These are phyloP conservation scores for Ottelia alismoides DNA, from an alignment of 106 monocot species.

Conservation along the genomic window DNA sequence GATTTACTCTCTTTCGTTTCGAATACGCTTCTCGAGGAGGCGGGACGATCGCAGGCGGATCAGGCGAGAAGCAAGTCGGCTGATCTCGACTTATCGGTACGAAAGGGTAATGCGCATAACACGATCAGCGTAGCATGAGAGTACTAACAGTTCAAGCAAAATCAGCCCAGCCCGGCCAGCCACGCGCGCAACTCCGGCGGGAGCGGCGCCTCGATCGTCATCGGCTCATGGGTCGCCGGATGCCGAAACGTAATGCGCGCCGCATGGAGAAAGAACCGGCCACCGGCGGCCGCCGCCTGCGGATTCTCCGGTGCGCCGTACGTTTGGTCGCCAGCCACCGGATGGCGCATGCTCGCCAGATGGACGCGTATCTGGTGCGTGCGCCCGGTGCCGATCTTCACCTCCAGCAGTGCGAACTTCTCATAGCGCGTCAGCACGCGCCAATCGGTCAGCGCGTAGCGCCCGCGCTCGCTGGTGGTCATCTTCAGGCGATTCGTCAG, in stretches of 20 bases:
- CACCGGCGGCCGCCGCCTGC: neutral
- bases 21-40: too few relatives aligned
- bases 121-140: too few relatives aligned
- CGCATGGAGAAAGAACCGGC: neutral
- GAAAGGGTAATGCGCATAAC: too few relatives aligned
- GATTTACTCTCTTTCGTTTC: too few relatives aligned
- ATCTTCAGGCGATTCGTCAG: neutral
- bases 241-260: neutral
- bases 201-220: neutral
- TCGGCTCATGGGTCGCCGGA: neutral
- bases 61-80: too few relatives aligned
- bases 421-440: neutral
- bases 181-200: neutral
- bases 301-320: too few relatives aligned
- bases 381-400: neutral
- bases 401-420: neutral
- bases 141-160: too few relatives aligned
- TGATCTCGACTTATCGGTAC: too few relatives aligned
- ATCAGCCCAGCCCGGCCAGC: neutral
- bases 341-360: neutral
- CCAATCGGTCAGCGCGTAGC: neutral
- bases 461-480: too few relatives aligned
- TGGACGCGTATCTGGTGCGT: neutral
- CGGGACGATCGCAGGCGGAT: too few relatives aligned
- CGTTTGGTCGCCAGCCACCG: neutral